Conservation (phyloP, 108 stramenopile genomes). For the Nannochloropsis granulata region DNA sequence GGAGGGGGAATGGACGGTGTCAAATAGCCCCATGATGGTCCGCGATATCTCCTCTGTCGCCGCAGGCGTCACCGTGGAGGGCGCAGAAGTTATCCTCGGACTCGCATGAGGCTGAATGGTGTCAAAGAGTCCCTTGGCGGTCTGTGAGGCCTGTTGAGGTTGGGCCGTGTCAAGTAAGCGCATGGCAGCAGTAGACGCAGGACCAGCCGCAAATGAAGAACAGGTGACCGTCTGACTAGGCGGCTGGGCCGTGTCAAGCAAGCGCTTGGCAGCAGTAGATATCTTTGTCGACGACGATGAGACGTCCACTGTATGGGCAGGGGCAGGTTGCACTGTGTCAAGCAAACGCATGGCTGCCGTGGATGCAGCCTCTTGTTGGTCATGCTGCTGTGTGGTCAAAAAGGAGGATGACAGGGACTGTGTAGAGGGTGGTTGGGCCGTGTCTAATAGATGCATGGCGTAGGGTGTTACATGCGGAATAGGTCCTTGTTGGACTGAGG, state of each 20-base stretch:
- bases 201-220: no score
- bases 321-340: neutral
- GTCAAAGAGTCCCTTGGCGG: neutral
- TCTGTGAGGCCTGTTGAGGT: neutral
- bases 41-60: neutral
- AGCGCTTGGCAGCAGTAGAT: neutral
- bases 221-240: neutral
- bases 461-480: no score
- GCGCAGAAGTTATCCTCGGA: neutral
- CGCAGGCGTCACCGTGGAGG: neutral
- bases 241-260: neutral
- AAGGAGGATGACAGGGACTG: no score
- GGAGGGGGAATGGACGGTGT: neutral
- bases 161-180: neutral
- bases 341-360: neutral
- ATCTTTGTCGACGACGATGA: neutral
- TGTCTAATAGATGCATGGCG: no score
- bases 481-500: no score
- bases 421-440: no score
- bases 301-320: neutral
- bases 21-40: neutral
- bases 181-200: neutral
- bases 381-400: no score
- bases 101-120: neutral
- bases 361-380: no score